A percentile compares a stretch with the other conserved stretches of the same genome.
phyloP scores from a whole-genome alignment of 805 yeast genomes.

The Blastobotrys mokoenaii region DNA sequence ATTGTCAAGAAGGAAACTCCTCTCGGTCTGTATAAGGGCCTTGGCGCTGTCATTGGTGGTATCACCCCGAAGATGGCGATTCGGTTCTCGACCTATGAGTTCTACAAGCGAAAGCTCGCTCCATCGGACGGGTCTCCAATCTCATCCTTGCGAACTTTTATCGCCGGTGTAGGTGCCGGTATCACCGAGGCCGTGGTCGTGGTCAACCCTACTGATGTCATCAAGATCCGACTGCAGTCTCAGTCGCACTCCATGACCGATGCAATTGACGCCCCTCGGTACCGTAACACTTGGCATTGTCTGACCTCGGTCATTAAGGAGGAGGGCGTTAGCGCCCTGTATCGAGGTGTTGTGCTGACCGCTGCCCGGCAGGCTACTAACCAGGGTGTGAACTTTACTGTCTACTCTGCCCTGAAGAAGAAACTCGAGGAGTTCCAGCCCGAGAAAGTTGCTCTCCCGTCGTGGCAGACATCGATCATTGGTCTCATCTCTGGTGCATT shows the following conservation, averaged over 20 bases:
- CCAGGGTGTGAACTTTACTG: slow-evolving; percentile 97
- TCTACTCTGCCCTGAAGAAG: slow-evolving; percentile 77
- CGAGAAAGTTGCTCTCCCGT: slow-evolving; percentile 58
- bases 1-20: slow-evolving; percentile 77
- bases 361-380: slow-evolving; percentile 97
- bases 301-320: slow-evolving; percentile 74
- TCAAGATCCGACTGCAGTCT: slow-evolving; percentile 91
- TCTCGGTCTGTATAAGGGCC: slow-evolving; percentile 84
- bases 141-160: slow-evolving; percentile 65
- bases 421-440: slow-evolving; percentile 47
- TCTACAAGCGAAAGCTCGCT: slow-evolving; percentile 62
- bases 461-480: slow-evolving; percentile 88
- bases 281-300: slow-evolving; percentile 89
- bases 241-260: slow-evolving; percentile 86
- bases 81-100: slow-evolving; percentile 89
- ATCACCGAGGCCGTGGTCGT: slow-evolving; percentile 89
- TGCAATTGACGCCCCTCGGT: slow-evolving; percentile 72
- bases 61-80: slow-evolving; percentile 98
- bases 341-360: slow-evolving; percentile 91
- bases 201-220: slow-evolving; percentile 97
- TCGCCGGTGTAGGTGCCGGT: slow-evolving; percentile 97
- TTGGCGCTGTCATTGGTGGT: slow-evolving; percentile 95
- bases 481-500: slow-evolving; percentile 94
- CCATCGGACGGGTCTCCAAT: slow-evolving; percentile 32
- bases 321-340: slow-evolving; percentile 82